Evolutionary conservation across 1,284 basidiomycete genomes (phyloP).

Genomic region (Athelia sp.): DNA sequence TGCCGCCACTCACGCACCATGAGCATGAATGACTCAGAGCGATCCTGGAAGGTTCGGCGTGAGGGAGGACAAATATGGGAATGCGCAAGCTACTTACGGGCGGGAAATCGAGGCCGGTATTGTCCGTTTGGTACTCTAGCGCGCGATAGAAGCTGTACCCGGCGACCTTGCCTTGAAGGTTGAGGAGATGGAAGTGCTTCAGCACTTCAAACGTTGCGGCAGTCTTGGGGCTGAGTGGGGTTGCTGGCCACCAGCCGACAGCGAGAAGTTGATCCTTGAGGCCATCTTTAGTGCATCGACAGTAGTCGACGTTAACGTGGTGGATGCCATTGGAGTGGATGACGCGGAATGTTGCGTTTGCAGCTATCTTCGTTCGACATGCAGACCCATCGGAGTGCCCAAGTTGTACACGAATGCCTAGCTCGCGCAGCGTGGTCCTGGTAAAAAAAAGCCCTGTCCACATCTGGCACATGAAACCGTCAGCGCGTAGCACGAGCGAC

Average conservation of each 20-base stretch:
- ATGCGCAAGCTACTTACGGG: conserved; percentile 1
- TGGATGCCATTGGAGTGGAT: conserved; percentile 2
- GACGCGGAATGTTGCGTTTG: not conserved
- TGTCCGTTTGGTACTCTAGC: conserved; percentile 6
- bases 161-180: conserved; percentile 9
- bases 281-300: not conserved
- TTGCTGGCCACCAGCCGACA: conserved; percentile 14
- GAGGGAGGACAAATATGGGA: not conserved
- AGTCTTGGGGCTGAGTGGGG: conserved; percentile 3
- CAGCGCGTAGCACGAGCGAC: too few species aligned
- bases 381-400: not conserved
- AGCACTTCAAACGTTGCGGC: conserved; percentile 8
- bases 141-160: conserved; percentile 10
- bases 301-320: conserved; percentile 1
- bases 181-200: conserved; percentile 9
- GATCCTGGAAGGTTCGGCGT: conserved; percentile 6
- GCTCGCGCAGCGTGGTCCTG: not conserved
- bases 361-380: not conserved
- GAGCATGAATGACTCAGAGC: conserved; percentile 9
- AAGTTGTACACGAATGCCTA: not conserved
- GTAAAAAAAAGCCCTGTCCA: not conserved
- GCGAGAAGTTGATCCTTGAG: conserved; percentile 12
- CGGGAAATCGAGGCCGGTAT: not conserved
- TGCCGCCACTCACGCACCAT: conserved; percentile 9
- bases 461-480: not conserved